Percentiles rank a stretch among this genome's conserved stretches.
These are phyloP conservation scores for Hordeum pubiflorum DNA, from an alignment of 202 grass and related monocot genomes.

Conservation along the genomic window DNA sequence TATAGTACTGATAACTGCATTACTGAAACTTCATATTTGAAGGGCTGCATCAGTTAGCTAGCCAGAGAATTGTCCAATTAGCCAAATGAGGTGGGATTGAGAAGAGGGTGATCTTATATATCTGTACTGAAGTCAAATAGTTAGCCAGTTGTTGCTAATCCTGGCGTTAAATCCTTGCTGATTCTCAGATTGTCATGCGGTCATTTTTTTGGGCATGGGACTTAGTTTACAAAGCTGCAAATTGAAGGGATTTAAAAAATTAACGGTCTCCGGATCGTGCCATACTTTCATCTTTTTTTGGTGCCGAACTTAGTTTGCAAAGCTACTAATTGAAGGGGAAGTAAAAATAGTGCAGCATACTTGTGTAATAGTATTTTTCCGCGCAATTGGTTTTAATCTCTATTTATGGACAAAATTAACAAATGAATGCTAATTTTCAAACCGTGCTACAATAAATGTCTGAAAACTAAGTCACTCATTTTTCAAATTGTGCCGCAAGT, in stretches of 20 bases:
- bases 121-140: neutral
- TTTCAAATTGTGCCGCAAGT: neutral
- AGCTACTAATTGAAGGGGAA: neutral
- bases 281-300: neutral
- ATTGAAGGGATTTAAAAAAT: neutral
- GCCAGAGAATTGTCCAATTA: neutral
- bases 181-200: neutral
- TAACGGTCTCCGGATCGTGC: neutral
- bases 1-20: neutral
- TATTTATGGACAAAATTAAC: neutral
- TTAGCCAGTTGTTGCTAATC: neutral
- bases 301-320: neutral
- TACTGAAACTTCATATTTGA: neutral
- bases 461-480: neutral
- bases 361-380: neutral
- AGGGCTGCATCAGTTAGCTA: neutral
- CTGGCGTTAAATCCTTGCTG: neutral
- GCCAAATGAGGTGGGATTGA: neutral
- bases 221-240: neutral
- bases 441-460: neutral
- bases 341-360: neutral
- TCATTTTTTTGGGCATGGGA: neutral
- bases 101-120: neutral
- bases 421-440: neutral
- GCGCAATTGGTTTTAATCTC: neutral